These are phyloP conservation scores for Beauveria sp. DNA, from an alignment of 2,329 filamentous ascomycete genomes.

Conservation along the genomic window DNA sequence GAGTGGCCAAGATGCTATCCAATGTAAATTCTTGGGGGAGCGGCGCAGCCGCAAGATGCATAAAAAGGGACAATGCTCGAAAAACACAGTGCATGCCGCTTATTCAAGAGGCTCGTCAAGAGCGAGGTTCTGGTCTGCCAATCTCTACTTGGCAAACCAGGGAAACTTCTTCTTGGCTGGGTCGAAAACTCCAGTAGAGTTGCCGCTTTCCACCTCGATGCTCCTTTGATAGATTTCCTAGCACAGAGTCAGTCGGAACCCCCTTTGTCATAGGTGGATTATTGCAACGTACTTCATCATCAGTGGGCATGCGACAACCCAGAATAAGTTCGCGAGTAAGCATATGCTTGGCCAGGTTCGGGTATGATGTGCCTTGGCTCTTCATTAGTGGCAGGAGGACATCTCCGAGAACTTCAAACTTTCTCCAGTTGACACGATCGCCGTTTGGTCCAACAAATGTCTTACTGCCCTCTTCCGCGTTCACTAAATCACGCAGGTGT, in stretches of 20 bases:
- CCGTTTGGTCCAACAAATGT: constrained; percentile 72
- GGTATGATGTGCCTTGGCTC: constrained; percentile 80
- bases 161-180: constrained; percentile 57
- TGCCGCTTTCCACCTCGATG: constrained; percentile 47
- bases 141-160: constrained; percentile 49
- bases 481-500: constrained; percentile 81
- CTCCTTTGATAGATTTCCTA: constrained; percentile 60
- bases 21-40: not conserved
- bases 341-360: constrained; percentile 61
- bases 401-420: constrained; percentile 93
- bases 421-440: constrained; percentile 90
- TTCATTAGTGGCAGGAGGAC: constrained; percentile 85
- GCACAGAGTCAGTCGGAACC: not conserved
- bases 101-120: not conserved
- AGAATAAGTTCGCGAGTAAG: constrained; percentile 67
- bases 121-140: not conserved
- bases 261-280: no score
- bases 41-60: constrained; percentile 2
- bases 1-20: not conserved
- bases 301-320: constrained; percentile 71
- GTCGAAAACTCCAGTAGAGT: constrained; percentile 35
- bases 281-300: constrained; percentile 68
- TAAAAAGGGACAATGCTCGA: not conserved
- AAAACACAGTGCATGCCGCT: not conserved
- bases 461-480: constrained; percentile 83